These are phyloP conservation scores for Mycena filopes DNA, from an alignment of 768 basidiomycete species.

Conservation along the genomic window DNA sequence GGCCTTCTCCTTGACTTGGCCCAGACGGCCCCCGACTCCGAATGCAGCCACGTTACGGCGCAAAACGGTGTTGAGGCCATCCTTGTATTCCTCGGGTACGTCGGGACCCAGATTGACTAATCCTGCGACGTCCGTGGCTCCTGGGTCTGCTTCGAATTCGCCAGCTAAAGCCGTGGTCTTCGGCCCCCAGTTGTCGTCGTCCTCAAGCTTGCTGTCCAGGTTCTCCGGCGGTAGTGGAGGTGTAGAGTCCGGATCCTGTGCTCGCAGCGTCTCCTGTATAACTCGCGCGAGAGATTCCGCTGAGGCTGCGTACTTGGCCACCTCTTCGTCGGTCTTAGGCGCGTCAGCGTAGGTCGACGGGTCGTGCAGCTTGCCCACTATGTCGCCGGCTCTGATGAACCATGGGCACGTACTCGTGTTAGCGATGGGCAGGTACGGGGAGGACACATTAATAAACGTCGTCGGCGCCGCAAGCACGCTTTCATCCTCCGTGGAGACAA, in stretches of 20 bases:
- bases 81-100: background rate
- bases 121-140: background rate
- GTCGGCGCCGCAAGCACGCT: background rate
- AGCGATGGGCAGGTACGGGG: constrained; percentile 27
- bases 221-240: no score
- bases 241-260: no score
- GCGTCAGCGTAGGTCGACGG: background rate
- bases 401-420: constrained; percentile 25
- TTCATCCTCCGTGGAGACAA: background rate
- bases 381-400: constrained; percentile 24
- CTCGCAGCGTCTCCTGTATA: no score
- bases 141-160: no score
- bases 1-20: no score
- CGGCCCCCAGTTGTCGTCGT: background rate
- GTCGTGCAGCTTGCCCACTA: constrained; percentile 19
- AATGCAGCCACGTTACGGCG: no score
- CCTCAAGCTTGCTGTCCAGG: background rate
- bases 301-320: background rate
- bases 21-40: no score
- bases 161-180: constrained; percentile 1
- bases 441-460: background rate
- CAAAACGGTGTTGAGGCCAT: background rate
- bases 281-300: no score
- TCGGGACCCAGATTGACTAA: background rate
- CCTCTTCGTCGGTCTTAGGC: background rate